These are phyloP conservation scores for Boletus sensibilis DNA, from an alignment of 768 basidiomycete species.

Conservation along the genomic window DNA sequence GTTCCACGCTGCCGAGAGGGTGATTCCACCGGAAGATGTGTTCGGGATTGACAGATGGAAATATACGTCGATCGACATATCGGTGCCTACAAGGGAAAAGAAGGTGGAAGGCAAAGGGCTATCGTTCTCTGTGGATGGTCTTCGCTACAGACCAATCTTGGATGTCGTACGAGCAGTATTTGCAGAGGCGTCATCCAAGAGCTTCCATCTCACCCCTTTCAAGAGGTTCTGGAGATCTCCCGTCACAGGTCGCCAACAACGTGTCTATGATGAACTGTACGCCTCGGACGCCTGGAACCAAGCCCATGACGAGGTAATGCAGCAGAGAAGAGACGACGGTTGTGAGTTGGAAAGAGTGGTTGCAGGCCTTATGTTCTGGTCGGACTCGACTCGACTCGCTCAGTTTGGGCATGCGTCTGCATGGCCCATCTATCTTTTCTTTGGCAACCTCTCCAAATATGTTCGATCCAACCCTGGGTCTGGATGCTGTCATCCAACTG, in stretches of 20 bases:
- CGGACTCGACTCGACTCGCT: slow-evolving; percentile 9
- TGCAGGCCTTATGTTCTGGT: not conserved
- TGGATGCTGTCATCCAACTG: no score
- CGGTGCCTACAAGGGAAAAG: not conserved
- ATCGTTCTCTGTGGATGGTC: slow-evolving; percentile 4
- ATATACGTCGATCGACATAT: no score
- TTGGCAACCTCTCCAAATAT: not conserved
- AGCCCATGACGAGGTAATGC: no score
- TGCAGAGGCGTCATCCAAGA: not conserved
- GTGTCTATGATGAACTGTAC: no score
- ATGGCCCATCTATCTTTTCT: no score
- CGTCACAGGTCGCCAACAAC: not conserved
- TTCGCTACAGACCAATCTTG: slow-evolving; percentile 16
- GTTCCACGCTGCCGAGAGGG: not conserved
- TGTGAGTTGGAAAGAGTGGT: no score
- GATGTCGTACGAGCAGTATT: slow-evolving; percentile 10
- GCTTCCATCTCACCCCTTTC: no score
- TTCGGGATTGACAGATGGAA: not conserved
- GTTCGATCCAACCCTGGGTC: not conserved
- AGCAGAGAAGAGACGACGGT: no score
- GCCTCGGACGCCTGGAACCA: not conserved
- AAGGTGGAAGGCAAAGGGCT: not conserved
- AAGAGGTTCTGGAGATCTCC: slow-evolving; percentile 5
- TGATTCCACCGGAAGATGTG: not conserved
- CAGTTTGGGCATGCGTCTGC: slow-evolving; percentile 14